Base-by-base conservation (phyloP, 2,329 filamentous ascomycete genomes). In the Ceratocystis diversiconidia region DNA sequence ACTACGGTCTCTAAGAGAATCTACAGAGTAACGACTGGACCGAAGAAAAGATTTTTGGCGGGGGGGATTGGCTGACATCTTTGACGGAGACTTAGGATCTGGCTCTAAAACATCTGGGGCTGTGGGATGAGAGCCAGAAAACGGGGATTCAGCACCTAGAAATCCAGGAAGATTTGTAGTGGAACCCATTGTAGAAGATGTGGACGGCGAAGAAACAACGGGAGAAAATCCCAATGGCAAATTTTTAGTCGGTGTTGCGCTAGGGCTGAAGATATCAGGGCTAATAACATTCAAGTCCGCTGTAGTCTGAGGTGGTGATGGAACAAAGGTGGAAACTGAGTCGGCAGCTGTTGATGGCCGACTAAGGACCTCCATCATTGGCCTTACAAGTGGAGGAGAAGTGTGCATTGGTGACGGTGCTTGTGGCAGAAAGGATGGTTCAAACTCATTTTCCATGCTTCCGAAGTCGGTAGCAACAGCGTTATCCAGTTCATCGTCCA, bases 361-460 rank as follows among this genome's bases (percentile, higher is more conserved):
- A 17, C 61, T 64, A 8, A 66, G 50, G 2, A 64, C 36, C 43
- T 66, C 61, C 12, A 60, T 67, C 32, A 65, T 67, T 2, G 66
- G 66, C 41, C 63, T 60, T 8, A 67, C 62, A 15, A 63, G 15
- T n/a, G 66, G 48, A 10, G 30, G 59, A 10, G 44, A 30, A 17
- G 12, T 46, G n/a, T 28, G 44, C 7, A 2, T 17, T n/a, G 28
- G 22, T 10, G 22, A 44, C 1, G 66, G 41, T 1, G 59, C 28
- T 19, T 64, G 65, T 7, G 65, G 44, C 2, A 60, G 5, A 41
- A 46, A 15, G 36, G 61, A 61, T n/a, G 65, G 63, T 22, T 65
- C 66, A 28, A 67, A 61, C 6, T 57, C 66, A n/a, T 60, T 61
- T 36, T 65, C 63, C 59, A 67, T 62, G 28, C 62, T 66, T 8